phyloP scores from a whole-genome alignment of 257 asterid genomes.

The Primulina huaijiensis region DNA sequence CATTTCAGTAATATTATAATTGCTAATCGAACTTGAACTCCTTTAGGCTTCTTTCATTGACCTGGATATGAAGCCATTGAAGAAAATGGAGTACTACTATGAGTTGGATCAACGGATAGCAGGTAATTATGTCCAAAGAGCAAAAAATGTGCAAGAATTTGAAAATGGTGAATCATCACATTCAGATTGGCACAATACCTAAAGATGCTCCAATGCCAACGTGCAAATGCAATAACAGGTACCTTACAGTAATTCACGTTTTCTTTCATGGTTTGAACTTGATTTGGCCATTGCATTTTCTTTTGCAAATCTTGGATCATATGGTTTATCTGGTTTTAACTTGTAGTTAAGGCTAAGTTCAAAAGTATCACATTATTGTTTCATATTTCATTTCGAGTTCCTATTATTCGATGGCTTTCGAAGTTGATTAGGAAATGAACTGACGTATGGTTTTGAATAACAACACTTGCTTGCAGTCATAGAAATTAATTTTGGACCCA shows the following conservation, averaged over 20 bases:
- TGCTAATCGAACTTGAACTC: conserved; percentile 17
- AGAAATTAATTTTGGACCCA: background rate
- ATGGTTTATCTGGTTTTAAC: background rate
- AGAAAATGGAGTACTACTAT: conserved; percentile 78
- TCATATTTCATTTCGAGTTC: conserved; percentile 9
- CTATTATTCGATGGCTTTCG: background rate
- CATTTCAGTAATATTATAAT: conserved; percentile 17
- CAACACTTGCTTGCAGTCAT: background rate
- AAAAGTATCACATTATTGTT: background rate
- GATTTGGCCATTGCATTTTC: background rate
- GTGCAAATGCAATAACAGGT: conserved; percentile 27
- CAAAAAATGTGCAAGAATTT: conserved; percentile 31
- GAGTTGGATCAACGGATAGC: conserved; percentile 80
- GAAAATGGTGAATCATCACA: conserved; percentile 32
- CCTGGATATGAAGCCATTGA: conserved; percentile 88
- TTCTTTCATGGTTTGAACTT: conserved; percentile 8
- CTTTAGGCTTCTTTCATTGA: conserved; percentile 79
- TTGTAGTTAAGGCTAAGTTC: background rate
- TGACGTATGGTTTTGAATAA: background rate
- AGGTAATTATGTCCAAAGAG: conserved; percentile 49
- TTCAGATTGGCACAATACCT: conserved; percentile 2
- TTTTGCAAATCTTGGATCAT: background rate
- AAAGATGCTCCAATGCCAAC: conserved; percentile 9
- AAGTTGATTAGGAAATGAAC: background rate
- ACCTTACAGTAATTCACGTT: background rate